These are phyloP conservation scores for Hyaloperonospora arabidopsidis DNA, from an alignment of 352 stramenopile species.

Conservation along the genomic window DNA sequence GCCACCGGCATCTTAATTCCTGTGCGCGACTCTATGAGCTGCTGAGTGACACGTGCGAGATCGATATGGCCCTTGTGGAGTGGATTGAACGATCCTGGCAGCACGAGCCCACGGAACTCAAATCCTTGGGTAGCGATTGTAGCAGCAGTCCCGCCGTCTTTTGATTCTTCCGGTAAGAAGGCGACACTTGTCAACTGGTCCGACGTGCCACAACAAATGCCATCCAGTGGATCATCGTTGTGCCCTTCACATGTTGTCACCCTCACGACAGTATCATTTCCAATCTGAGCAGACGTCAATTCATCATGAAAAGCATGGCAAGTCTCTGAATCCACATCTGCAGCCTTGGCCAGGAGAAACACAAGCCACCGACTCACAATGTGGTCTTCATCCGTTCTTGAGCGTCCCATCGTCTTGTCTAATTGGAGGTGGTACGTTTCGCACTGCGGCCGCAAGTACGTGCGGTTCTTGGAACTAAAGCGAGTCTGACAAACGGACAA, in stretches of 20 bases:
- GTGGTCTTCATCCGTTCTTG: constrained; percentile 57
- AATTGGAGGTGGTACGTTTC: constrained; percentile 58
- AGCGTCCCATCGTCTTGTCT: constrained; percentile 50
- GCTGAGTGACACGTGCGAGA: constrained; percentile 40
- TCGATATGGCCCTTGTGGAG: constrained; percentile 69
- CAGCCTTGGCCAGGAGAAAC: constrained; percentile 48
- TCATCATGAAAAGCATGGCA: constrained; percentile 29
- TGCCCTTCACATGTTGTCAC: constrained; percentile 8
- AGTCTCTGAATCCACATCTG: constrained; percentile 25
- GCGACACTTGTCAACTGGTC: constrained; percentile 33
- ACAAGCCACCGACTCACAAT: constrained; percentile 64
- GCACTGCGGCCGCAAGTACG: constrained; percentile 24
- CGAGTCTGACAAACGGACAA: constrained; percentile 44
- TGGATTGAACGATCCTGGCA: constrained; percentile 81
- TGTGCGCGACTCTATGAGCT: constrained; percentile 27
- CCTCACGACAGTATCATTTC: constrained; percentile 23
- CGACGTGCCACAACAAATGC: constrained; percentile 21
- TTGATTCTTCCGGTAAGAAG: constrained; percentile 29
- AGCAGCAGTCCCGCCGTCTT: neutral
- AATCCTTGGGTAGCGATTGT: constrained; percentile 28
- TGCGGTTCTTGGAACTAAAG: neutral
- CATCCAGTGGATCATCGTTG: constrained; percentile 25
- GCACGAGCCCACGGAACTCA: constrained; percentile 49
- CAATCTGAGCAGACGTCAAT: constrained; percentile 25
- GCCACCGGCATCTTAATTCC: constrained; percentile 35